Evolutionary conservation across 805 yeast species (phyloP).

Genomic region (Saccharomyces paradoxus): DNA sequence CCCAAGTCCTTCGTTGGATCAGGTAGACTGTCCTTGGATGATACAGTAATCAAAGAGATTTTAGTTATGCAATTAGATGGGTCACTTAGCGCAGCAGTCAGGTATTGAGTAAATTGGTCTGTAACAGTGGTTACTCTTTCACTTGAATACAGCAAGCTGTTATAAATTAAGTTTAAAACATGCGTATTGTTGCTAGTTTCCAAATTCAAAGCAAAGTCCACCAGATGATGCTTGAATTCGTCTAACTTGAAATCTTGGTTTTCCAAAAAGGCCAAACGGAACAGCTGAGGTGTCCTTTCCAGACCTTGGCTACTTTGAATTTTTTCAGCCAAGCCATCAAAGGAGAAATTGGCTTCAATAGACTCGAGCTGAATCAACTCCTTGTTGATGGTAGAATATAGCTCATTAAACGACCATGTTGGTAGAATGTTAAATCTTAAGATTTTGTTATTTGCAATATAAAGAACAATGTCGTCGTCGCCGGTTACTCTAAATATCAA

Average conservation of each 20-base stretch:
- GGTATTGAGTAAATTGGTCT: conserved; percentile 61
- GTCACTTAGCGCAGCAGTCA: conserved; percentile 31
- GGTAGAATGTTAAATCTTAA: conserved; percentile 56
- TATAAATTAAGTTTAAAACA: conserved; percentile 40
- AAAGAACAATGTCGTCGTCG: conserved; percentile 86
- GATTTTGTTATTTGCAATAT: conserved; percentile 40
- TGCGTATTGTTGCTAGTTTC: conserved; percentile 7
- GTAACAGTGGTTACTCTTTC: conserved; percentile 62
- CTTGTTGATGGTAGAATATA: conserved; percentile 38
- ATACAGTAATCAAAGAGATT: conserved; percentile 58
- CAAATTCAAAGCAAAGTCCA: conserved; percentile 38
- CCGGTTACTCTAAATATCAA: conserved; percentile 78
- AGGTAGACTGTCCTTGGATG: conserved; percentile 57
- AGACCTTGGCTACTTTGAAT: conserved; percentile 43
- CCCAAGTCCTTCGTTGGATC: conserved; percentile 82
- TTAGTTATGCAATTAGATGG: conserved; percentile 44
- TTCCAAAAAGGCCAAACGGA: conserved; percentile 39
- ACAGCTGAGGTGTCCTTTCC: conserved; percentile 55
- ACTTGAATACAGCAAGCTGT: conserved; percentile 62
- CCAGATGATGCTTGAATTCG: conserved; percentile 31
- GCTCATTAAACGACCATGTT: conserved; percentile 43
- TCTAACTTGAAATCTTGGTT: conserved; percentile 34
- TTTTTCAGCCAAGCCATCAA: conserved; percentile 47
- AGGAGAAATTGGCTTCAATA: conserved; percentile 32
- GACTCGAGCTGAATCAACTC: conserved; percentile 27